Base-by-base conservation (phyloP, 345 rosid genomes). In the Pistacia integerrima region DNA sequence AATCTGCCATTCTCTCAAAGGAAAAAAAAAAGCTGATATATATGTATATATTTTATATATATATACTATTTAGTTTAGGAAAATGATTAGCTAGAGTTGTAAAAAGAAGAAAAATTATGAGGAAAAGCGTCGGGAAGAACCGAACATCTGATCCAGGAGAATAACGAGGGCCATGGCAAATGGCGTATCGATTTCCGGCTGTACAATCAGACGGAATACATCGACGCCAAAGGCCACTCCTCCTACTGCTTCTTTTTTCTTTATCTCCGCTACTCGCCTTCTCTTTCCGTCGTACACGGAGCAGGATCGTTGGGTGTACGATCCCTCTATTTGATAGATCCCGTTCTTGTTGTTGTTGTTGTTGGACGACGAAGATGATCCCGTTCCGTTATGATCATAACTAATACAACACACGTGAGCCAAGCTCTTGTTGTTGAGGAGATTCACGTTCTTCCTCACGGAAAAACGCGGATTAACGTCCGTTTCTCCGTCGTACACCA, bases 81-180 rank as follows among this genome's bases (percentile, higher is more conserved):
- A 41, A 41, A 41, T 41, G 46, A 6, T 38, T 38, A 6, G 4
- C 41, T 38, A 38, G 41, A 38, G 41, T 38, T 38, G 41, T 38
- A 6, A 41, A 30, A 41, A 41, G 8, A 41, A 41, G 10, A 41
- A 41, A 41, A 41, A 41, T 6, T 41, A 62, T n/a, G 20, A 10
- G 8, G 82, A 79, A 74, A 72, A 73, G 74, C 89, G 85, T 57
- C 79, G 76, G 55, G 87, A 84, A 63, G 98, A 92, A 66, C 90
- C 87, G 76, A 84, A 93, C 99, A 96, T 96, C 82, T 92, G 97
- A 70, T 93, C 98, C 6, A 96, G 94, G 52, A 93, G 87, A 76
- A 93, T 92, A 77, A 92, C 93, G 0, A 96, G 68, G 3, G 97
- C 93, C 99, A 93, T 93, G 49, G 98, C 98, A 1, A 86, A 75